A percentile compares a stretch with the other conserved stretches of the same genome.
These are phyloP conservation scores for Caloboletus inedulis DNA, from an alignment of 1,284 basidiomycete genomes.

Conservation along the genomic window DNA sequence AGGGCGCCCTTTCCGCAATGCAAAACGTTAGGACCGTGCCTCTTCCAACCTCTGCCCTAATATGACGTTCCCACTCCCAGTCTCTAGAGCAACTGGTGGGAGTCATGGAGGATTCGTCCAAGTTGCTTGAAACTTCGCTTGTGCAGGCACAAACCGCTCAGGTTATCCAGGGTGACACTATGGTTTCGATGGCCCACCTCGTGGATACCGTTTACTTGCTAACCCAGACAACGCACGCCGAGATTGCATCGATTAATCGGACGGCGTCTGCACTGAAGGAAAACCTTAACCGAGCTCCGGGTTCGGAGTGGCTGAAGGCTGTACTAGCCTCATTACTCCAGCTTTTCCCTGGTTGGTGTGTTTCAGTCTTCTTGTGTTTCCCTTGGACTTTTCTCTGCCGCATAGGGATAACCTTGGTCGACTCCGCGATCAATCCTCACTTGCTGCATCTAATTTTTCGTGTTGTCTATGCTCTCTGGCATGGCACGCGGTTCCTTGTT, in stretches of 20 bases:
- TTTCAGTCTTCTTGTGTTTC: slow-evolving; percentile 1
- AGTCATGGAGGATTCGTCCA: slow-evolving; percentile 22
- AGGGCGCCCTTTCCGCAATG: slow-evolving; percentile 25
- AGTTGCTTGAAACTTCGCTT: slow-evolving; percentile 28
- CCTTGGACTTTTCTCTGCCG: neutral
- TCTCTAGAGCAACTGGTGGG: slow-evolving; percentile 27
- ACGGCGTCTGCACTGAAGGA: slow-evolving; percentile 40
- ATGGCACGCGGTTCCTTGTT: slow-evolving; percentile 16
- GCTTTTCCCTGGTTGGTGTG: slow-evolving; percentile 25
- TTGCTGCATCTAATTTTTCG: slow-evolving; percentile 17
- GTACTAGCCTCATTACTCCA: slow-evolving; percentile 12
- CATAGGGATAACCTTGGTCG: slow-evolving; percentile 14
- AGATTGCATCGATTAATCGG: slow-evolving; percentile 46
- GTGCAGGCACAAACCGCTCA: slow-evolving; percentile 31
- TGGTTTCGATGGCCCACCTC: slow-evolving; percentile 37
- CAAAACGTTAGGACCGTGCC: slow-evolving; percentile 26
- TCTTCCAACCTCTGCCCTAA: neutral
- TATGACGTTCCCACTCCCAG: slow-evolving; percentile 13
- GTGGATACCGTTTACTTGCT: slow-evolving; percentile 36
- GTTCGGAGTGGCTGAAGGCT: slow-evolving; percentile 23
- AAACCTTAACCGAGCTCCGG: slow-evolving; percentile 16
- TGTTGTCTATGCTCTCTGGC: slow-evolving; percentile 21
- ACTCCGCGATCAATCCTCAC: slow-evolving; percentile 10
- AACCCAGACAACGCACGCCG: slow-evolving; percentile 37
- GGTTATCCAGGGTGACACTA: slow-evolving; percentile 35